phyloP scores from a whole-genome alignment of 768 basidiomycete species.

The Rhizopogon vinicolor region DNA sequence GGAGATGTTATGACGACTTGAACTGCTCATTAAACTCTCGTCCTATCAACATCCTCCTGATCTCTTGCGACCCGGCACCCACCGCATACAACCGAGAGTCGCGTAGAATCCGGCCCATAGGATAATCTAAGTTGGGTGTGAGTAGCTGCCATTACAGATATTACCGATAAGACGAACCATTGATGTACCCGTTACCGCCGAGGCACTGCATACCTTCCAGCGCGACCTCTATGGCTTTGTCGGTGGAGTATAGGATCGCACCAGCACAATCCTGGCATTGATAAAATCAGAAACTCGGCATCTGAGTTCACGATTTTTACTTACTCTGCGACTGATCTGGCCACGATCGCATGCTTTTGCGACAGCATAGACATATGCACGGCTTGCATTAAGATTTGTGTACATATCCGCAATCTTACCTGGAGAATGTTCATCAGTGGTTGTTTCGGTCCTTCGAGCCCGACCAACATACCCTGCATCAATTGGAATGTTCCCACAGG shows the following conservation, averaged over 20 bases:
- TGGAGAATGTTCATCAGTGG: slow-evolving; percentile 19
- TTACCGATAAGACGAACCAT: slow-evolving; percentile 46
- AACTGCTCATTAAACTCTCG: slow-evolving; percentile 84
- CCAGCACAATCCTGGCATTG: slow-evolving; percentile 83
- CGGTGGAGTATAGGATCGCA: slow-evolving; percentile 90
- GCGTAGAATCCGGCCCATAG: slow-evolving; percentile 80
- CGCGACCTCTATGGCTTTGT: slow-evolving; percentile 87
- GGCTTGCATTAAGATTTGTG: slow-evolving; percentile 82
- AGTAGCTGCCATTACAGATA: neutral
- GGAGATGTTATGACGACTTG: slow-evolving; percentile 16
- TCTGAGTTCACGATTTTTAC: slow-evolving; percentile 18
- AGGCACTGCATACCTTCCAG: slow-evolving; percentile 91
- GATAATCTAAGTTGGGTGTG: slow-evolving; percentile 62
- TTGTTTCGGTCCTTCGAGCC: neutral
- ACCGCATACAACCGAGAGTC: slow-evolving; percentile 90
- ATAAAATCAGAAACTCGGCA: slow-evolving; percentile 3
- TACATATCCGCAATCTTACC: slow-evolving; percentile 93
- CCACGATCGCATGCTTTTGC: slow-evolving; percentile 84
- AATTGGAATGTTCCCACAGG: slow-evolving; percentile 89
- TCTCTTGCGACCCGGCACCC: slow-evolving; percentile 97
- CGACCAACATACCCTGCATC: slow-evolving; percentile 75
- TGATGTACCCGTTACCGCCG: slow-evolving; percentile 95
- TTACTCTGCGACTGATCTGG: slow-evolving; percentile 70
- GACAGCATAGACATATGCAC: slow-evolving; percentile 91
- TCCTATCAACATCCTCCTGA: slow-evolving; percentile 90